phyloP scores from a whole-genome alignment of 768 basidiomycete species.

The Tephrocybe sp. region DNA sequence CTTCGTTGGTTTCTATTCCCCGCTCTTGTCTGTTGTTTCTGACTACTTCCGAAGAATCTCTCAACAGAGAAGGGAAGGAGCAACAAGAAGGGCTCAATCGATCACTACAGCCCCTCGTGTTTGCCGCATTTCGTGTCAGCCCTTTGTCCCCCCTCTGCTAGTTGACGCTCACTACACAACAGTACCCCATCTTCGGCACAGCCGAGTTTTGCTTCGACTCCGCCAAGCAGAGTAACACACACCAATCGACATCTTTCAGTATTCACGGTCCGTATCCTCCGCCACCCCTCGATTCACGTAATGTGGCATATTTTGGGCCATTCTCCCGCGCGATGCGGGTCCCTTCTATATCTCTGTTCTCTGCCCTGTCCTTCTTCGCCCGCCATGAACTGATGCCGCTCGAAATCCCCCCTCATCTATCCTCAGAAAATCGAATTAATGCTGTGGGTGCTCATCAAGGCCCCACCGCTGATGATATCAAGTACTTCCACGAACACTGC shows the following conservation, averaged over 20 bases:
- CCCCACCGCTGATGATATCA: slow-evolving; percentile 47
- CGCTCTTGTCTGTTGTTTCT: slow-evolving; percentile 1
- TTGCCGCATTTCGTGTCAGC: slow-evolving; percentile 51
- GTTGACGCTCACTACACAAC: slow-evolving; percentile 19
- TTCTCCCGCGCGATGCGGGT: slow-evolving; percentile 29
- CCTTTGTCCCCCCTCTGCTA: slow-evolving; percentile 13
- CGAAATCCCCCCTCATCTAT: slow-evolving; percentile 39
- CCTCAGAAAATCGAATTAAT: slow-evolving; percentile 24
- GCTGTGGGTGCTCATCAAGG: slow-evolving; percentile 30
- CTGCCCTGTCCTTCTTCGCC: slow-evolving; percentile 47
- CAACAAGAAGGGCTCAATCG: slow-evolving; percentile 31
- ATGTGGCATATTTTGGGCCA: slow-evolving; percentile 44
- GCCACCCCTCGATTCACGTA: slow-evolving; percentile 26
- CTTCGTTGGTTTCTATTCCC: slow-evolving; percentile 27
- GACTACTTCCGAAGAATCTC: slow-evolving; percentile 23
- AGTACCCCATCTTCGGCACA: slow-evolving; percentile 43
- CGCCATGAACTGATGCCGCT: slow-evolving; percentile 35
- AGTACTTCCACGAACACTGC: slow-evolving; percentile 41
- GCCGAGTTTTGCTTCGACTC: slow-evolving; percentile 33
- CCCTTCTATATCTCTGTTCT: slow-evolving; percentile 46
- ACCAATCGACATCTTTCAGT: slow-evolving; percentile 17
- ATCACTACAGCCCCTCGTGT: slow-evolving; percentile 43
- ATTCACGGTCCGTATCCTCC: slow-evolving; percentile 27
- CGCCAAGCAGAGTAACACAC: slow-evolving; percentile 10
- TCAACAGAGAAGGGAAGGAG: slow-evolving; percentile 33